phyloP scores from a whole-genome alignment of 1,139 yeast genomes.

The Yarrowia galli region DNA sequence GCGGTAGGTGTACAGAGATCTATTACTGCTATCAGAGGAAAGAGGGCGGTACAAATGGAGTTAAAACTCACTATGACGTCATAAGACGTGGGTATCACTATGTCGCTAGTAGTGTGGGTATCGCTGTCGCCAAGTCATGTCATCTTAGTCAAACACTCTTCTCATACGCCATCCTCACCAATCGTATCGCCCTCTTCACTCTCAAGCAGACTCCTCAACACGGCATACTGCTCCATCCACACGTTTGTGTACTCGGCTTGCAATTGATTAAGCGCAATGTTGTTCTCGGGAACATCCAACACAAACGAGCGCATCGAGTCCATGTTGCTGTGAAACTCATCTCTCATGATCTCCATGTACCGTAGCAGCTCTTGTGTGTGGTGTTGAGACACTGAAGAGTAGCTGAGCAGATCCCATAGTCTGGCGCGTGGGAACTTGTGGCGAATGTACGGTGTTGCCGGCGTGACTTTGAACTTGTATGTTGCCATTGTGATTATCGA shows the following conservation, averaged over 20 bases:
- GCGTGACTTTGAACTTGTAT: conserved; percentile 1
- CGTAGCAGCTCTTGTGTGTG: neutral
- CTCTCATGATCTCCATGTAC: conserved; percentile 3
- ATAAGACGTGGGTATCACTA: no score
- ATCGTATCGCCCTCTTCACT: neutral
- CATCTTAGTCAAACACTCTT: neutral
- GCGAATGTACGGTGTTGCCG: neutral
- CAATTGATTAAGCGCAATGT: neutral
- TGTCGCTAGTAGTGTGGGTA: neutral
- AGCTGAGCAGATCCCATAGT: neutral
- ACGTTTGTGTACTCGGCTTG: neutral
- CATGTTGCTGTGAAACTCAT: conserved; percentile 1
- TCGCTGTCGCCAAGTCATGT: neutral
- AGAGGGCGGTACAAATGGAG: no score
- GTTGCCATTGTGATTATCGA: neutral
- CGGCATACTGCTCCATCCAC: conserved; percentile 9
- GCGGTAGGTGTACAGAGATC: neutral
- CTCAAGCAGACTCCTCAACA: neutral
- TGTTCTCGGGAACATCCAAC: conserved; percentile 12
- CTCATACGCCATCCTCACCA: neutral
- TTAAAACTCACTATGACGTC: no score
- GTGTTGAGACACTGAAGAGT: neutral
- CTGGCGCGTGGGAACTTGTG: neutral
- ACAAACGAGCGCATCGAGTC: neutral
- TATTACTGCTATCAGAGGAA: no score